Percentiles rank a stretch among this genome's conserved stretches.
phyloP scores from a whole-genome alignment of 306 rosid species.

The Cucurbita ficifolia region DNA sequence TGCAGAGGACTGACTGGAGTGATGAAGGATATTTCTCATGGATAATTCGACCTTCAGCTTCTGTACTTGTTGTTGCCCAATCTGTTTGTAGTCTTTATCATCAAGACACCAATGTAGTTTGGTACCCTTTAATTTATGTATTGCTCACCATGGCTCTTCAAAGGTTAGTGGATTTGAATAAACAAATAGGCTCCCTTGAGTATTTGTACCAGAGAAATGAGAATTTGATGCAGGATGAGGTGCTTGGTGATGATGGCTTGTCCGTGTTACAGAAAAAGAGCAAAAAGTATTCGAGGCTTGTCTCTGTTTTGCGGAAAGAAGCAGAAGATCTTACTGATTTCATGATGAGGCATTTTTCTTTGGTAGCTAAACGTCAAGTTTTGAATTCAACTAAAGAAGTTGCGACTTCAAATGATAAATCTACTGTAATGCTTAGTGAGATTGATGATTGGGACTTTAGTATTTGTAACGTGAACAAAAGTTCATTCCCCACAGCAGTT shows the following conservation, averaged over 20 bases:
- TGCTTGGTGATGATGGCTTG: slow-evolving; percentile 19
- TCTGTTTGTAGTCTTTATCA: slow-evolving; percentile 39
- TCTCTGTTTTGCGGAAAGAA: slow-evolving; percentile 50
- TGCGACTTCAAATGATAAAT: slow-evolving; percentile 18
- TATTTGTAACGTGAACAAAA: slow-evolving; percentile 28
- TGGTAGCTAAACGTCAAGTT: slow-evolving; percentile 28
- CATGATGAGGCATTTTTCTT: slow-evolving; percentile 46
- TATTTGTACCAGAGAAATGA: slow-evolving; percentile 43
- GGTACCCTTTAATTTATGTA: slow-evolving; percentile 40
- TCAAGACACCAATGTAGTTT: slow-evolving; percentile 20
- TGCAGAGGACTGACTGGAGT: slow-evolving; percentile 50
- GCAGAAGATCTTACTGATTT: slow-evolving; percentile 56
- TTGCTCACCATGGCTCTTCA: slow-evolving; percentile 71
- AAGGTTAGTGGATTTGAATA: slow-evolving; percentile 78
- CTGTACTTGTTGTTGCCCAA: slow-evolving; percentile 48
- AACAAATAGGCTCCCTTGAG: slow-evolving; percentile 39
- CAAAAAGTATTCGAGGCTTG: slow-evolving; percentile 14
- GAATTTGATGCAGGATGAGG: slow-evolving; percentile 17
- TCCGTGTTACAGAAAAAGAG: slow-evolving; percentile 16
- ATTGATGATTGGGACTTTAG: slow-evolving; percentile 42
- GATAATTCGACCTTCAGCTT: slow-evolving; percentile 56
- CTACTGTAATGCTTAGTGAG: slow-evolving; percentile 19
- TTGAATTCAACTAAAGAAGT: slow-evolving; percentile 18
- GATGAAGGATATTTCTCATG: slow-evolving; percentile 56
- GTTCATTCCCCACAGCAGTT: slow-evolving; percentile 51